phyloP scores from a whole-genome alignment of 2,329 filamentous ascomycete species.

The Cercospora nicotianae region DNA sequence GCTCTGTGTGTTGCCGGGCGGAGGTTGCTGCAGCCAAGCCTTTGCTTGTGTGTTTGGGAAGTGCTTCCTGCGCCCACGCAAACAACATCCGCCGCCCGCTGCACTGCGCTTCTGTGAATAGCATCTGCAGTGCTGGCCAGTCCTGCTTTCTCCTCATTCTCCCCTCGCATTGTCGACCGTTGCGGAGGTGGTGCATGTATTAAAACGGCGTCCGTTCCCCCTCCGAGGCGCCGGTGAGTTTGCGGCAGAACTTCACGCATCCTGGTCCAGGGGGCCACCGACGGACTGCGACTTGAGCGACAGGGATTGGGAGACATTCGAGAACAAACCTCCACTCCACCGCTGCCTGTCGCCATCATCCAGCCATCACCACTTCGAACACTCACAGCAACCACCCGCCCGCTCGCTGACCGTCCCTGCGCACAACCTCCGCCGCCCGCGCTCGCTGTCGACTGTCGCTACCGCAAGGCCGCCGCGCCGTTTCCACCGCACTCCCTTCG shows the following conservation, averaged over 20 bases:
- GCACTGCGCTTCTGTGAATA: background rate
- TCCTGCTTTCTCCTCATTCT: no score
- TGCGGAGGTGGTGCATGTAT: background rate
- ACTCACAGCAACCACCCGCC: background rate
- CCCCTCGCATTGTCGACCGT: background rate
- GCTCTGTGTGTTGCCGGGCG: constrained; percentile 1
- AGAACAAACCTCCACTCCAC: constrained; percentile 4
- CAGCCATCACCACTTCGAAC: background rate
- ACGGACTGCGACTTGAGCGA: background rate
- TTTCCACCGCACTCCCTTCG: constrained; percentile 5
- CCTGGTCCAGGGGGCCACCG: background rate
- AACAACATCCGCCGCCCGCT: background rate
- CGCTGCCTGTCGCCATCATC: background rate
- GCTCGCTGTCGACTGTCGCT: constrained; percentile 15
- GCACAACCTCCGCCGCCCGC: background rate
- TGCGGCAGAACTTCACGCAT: background rate
- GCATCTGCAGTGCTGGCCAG: background rate
- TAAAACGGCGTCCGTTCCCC: background rate
- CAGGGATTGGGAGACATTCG: background rate
- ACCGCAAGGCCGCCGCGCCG: constrained; percentile 12
- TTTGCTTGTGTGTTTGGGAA: constrained; percentile 1
- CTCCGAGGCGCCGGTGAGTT: background rate
- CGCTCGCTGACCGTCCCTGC: background rate
- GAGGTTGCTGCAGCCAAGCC: background rate
- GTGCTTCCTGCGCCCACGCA: background rate